Evolutionary conservation across 208 protist species (phyloP).

Genomic region (Trypanosomatidae sp.): DNA sequence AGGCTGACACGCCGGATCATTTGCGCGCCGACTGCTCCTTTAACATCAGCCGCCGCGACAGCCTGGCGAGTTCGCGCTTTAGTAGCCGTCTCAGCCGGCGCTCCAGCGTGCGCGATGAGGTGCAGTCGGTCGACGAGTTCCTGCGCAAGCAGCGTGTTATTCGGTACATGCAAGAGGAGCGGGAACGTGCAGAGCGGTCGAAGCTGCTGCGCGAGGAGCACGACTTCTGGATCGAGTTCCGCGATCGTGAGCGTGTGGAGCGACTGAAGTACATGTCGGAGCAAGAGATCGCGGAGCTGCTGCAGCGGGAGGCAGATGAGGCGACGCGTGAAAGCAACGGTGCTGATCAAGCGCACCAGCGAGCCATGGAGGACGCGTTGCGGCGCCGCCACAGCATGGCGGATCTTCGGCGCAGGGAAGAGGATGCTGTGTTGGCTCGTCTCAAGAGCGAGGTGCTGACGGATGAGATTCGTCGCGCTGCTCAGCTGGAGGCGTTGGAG

Average conservation of each 20-base stretch:
- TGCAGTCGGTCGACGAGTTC: constrained; percentile 75
- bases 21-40: constrained; percentile 28
- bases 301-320: constrained; percentile 64
- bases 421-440: constrained; percentile 25
- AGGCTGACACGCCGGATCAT: constrained; percentile 22
- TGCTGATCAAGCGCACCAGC: constrained; percentile 38
- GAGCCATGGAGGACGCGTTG: constrained; percentile 39
- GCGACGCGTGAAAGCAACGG: constrained; percentile 35
- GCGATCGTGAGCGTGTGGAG: constrained; percentile 58
- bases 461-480: constrained; percentile 18
- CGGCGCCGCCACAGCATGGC: constrained; percentile 28
- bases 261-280: constrained; percentile 77
- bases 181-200: constrained; percentile 64
- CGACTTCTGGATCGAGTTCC: constrained; percentile 69
- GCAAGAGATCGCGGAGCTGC: constrained; percentile 64
- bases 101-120: constrained; percentile 76
- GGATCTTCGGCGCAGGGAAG: constrained; percentile 28
- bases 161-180: constrained; percentile 85
- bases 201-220: constrained; percentile 76
- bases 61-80: constrained; percentile 52
- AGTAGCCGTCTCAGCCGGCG: constrained; percentile 68
- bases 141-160: constrained; percentile 84
- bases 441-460: constrained; percentile 25
- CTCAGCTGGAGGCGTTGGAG: constrained; percentile 22
- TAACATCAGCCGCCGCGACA: constrained; percentile 40